Evolutionary conservation across 306 rosid genomes (phyloP).

Genomic region (Rosa lucieae): DNA sequence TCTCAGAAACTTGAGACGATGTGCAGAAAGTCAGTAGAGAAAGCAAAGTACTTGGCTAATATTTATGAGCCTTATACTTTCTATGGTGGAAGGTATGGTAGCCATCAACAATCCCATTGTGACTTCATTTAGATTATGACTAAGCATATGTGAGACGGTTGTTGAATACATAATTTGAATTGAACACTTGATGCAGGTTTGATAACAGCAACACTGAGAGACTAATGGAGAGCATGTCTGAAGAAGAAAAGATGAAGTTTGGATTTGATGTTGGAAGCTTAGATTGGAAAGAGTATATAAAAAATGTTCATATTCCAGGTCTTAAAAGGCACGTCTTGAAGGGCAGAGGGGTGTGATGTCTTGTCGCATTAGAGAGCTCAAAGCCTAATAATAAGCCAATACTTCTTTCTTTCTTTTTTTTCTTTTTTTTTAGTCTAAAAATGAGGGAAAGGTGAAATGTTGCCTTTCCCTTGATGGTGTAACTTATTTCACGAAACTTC

Average conservation of each 20-base stretch:
- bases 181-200: constrained; percentile 55
- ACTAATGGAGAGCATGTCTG: constrained; percentile 75
- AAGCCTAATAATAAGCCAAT: constrained; percentile 22
- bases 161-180: background rate
- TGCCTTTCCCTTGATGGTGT: constrained; percentile 37
- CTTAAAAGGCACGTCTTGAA: constrained; percentile 86
- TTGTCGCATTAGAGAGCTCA: constrained; percentile 19
- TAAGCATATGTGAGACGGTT: background rate
- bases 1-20: constrained; percentile 65
- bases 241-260: constrained; percentile 75
- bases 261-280: constrained; percentile 77
- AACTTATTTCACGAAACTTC: constrained; percentile 35
- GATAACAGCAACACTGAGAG: constrained; percentile 75
- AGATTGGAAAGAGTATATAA: constrained; percentile 84
- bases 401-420: background rate
- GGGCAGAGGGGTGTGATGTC: constrained; percentile 45
- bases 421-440: constrained; percentile 6
- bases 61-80: constrained; percentile 89
- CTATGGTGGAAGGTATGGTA: constrained; percentile 85
- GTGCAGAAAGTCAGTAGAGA: constrained; percentile 83
- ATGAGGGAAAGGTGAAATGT: constrained; percentile 20
- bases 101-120: background rate
- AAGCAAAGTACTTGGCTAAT: constrained; percentile 83
- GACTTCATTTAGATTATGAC: background rate
- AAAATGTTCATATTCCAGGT: constrained; percentile 86